Evolutionary conservation across 768 basidiomycete species (phyloP), one percentile per base, ranked within the genome.

Genomic region (Ramaria sp.): DNA sequence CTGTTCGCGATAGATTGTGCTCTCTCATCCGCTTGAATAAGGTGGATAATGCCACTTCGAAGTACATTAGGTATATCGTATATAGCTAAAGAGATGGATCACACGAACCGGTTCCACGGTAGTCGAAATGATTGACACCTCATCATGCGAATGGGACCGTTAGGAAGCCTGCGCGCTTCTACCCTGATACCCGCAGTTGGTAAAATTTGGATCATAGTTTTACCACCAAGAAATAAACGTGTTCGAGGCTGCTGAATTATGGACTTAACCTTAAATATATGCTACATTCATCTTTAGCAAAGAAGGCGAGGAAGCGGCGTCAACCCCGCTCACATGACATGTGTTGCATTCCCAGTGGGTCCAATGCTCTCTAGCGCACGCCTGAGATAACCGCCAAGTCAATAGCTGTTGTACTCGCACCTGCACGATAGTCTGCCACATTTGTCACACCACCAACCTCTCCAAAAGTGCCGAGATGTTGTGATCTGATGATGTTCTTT

Each of bases 361-460:
- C 88, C 87, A 89, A 67, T 83, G 84, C 53, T 67, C 82, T 62
- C 88, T 90, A 58, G 30, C 42, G 46, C 10, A n/a, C 49, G 19
- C 48, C 43, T 37, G 31, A 41, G 51, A 51, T 41, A 37, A 62
- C 57, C 60, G 38, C 6, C 27, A 47, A 20, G 3, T 39, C 15
- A 38, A 19, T n/a, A 33, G 57, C 41, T 19, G 6, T 17, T 45
- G 31, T 6, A 47, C 15, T 22, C 75, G 49, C 59, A 88, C 88
- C 88, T 78, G 71, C 80, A 82, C 9, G 87, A 86, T 41, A 91
- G 68, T 24, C 86, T 77, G 30, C 89, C 88, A 63, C 89, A 91
- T 7, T 66, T 58, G 17, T 54, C 60, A 65, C 89, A 91, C 64
- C 87, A 84, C 72, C 81, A 82, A 1, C 88, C 88, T 62, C 78